These are phyloP conservation scores for Acaromyces ingoldii DNA, from an alignment of 1,284 basidiomycete genomes.

Conservation along the genomic window DNA sequence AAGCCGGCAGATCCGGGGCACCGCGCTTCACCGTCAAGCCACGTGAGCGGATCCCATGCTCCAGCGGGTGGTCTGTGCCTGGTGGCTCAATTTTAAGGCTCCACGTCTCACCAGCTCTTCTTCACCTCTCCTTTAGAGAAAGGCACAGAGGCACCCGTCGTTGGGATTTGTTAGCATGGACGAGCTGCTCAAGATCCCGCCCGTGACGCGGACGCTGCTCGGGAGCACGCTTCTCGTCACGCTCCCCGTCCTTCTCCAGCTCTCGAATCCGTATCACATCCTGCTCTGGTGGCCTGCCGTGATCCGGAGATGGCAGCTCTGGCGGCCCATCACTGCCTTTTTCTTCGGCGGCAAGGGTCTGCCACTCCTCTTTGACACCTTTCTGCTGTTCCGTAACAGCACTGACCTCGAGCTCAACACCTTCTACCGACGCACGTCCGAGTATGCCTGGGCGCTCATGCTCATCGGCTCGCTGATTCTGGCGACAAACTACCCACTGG, in stretches of 20 bases:
- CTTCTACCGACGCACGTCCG: constrained; percentile 32
- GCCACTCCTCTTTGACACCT: constrained; percentile 37
- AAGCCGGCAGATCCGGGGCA: too few species aligned
- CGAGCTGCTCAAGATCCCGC: constrained; percentile 64
- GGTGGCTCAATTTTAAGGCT: too few species aligned
- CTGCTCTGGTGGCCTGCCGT: constrained; percentile 60
- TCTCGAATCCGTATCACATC: constrained; percentile 60
- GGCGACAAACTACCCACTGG: constrained; percentile 64
- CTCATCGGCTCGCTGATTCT: constrained; percentile 32
- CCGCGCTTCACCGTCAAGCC: too few species aligned
- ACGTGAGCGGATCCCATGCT: too few species aligned
- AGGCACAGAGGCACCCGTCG: too few species aligned
- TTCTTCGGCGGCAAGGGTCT: constrained; percentile 60
- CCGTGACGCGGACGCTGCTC: constrained; percentile 71
- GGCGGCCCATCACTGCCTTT: constrained; percentile 71
- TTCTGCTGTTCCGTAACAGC: constrained; percentile 36
- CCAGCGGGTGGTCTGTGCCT: too few species aligned
- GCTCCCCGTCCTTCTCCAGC: constrained; percentile 60
- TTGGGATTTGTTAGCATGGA: too few species aligned
- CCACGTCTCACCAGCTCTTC: too few species aligned
- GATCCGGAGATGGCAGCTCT: constrained; percentile 59
- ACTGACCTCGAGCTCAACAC: constrained; percentile 32
- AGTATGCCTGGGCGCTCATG: constrained; percentile 39
- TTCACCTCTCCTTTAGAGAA: too few species aligned
- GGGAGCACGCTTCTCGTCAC: constrained; percentile 63